Base-by-base conservation (phyloP, 192 early-diverging fungal species). In the Coemansia sp. region DNA sequence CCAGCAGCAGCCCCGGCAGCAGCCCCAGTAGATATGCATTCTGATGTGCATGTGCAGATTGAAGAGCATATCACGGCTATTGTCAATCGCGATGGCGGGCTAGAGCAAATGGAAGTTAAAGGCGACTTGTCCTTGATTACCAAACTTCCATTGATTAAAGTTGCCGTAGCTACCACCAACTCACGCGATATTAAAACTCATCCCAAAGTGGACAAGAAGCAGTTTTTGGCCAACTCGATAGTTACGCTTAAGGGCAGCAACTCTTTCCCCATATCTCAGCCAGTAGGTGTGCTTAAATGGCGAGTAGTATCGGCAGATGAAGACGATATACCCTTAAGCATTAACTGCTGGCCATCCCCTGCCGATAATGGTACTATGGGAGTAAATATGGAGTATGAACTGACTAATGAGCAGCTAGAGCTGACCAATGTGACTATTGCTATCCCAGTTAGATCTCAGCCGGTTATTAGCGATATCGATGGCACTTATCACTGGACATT, bases 311-410 rank as follows among this genome's bases (percentile, higher is more conserved):
- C 91, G 12, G 82, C 81, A 51, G 90, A 93, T 68, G 94, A 96
- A 42, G 88, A 82, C 41, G 76, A 67, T 30, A 80, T 96, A 39
- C 96, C 96, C 41, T 81, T 99, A 13, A 57, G 63, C 7, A 76
- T 97, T 68, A 98, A 92, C 79, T 98, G 96, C 81, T 98, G 96
- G 96, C 94, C 96, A 18, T 89, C 93, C 15, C 93, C 91, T 26
- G 82, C 86, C 23, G 93, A 87, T 44, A 86, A 80, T 68, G 94
- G 96, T 3, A 82, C 85, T 1, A 86, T 87, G 42, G 94, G 95
- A 70, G 96, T 99, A 19, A 99, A 92, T 57, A 93, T 97, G 51
- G 96, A 99, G 69, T 99, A 96, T 61, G 93, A 96, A 66, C 80
- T 96, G 44, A 88, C 86, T 62, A 75, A 81, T 49, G 70, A 83